Base-by-base conservation (phyloP, 2,329 filamentous ascomycete species). In the Colletotrichum acutatum region DNA sequence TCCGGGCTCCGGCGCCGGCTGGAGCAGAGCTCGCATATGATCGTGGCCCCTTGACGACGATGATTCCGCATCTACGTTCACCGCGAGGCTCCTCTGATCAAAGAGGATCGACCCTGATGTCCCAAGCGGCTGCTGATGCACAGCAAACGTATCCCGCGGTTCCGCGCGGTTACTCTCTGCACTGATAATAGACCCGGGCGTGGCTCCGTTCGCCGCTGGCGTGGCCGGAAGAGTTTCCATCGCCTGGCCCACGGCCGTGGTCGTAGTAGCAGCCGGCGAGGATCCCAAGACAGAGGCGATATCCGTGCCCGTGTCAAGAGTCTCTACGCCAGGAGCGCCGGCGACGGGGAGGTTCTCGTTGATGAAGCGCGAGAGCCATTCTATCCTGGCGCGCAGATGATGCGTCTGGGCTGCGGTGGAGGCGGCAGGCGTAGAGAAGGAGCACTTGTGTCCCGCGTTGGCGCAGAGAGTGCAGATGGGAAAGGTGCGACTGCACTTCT, bases 401-500 rank as follows among this genome's bases (percentile, higher is more conserved):
- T 82, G 79, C 7, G 80, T 78, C 71, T 83, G 80, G 16, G 81
- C 81, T 34, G 78, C 78, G 42, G 77, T 77, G n/a, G 78, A 77
- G 12, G 78, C 75, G 4, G 77, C 76, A 49, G 78, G 78, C 11
- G 78, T 79, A 12, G 76, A 81, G 68, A 78, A 82, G 63, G 79
- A 84, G 76, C 84, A 86, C 42, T 79, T 79, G 56, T 83, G 79
- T 22, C 82, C 83, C 11, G 83, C 82, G 34, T 78, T 80, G 59
- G 80, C 79, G 74, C 84, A 86, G 1, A 84, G 78, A 5, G 80
- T 79, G 75, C 84, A 86, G 16, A 78, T 78, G 28, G 81, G 84
- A 74, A 82, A 81, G 1, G 83, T 84, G 49, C 83, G 80, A 58
- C 82, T 84, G 75, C 84, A 86, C 70, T 83, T 84, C 79, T 86